Evolutionary conservation across 768 basidiomycete genomes (phyloP).

Genomic region (Rhizopogon salebrosus): DNA sequence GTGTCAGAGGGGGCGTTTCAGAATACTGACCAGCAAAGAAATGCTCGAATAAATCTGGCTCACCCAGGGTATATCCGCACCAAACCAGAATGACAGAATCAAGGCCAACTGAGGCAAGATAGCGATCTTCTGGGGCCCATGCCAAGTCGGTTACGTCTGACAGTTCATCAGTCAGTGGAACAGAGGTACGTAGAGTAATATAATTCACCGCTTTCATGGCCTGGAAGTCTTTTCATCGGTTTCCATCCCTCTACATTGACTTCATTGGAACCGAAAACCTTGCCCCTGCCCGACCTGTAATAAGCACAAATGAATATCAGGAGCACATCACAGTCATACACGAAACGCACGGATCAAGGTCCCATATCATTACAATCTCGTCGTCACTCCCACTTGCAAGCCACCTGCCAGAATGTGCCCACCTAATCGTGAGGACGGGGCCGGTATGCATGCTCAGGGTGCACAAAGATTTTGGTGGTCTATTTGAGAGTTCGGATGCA

Average conservation of each 20-base stretch:
- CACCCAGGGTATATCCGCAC: slow-evolving; percentile 90
- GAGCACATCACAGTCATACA: not conserved
- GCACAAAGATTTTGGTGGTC: slow-evolving; percentile 81
- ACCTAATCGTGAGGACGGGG: slow-evolving; percentile 84
- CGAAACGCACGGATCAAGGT: slow-evolving; percentile 80
- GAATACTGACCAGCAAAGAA: not conserved
- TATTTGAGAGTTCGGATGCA: slow-evolving; percentile 58
- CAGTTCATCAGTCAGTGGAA: slow-evolving; percentile 5
- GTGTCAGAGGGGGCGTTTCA: not conserved
- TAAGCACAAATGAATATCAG: slow-evolving; percentile 1
- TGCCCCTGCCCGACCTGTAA: slow-evolving; percentile 69
- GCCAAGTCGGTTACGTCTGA: slow-evolving; percentile 92
- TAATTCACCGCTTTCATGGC: slow-evolving; percentile 85
- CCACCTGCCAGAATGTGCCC: slow-evolving; percentile 92
- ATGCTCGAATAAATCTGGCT: slow-evolving; percentile 14
- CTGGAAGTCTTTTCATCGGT: slow-evolving; percentile 83
- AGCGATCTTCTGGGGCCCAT: slow-evolving; percentile 91
- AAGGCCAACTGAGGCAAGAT: slow-evolving; percentile 88
- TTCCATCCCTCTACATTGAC: slow-evolving; percentile 98
- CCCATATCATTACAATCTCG: slow-evolving; percentile 94
- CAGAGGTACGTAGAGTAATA: not conserved
- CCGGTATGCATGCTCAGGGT: slow-evolving; percentile 94
- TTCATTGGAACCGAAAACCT: slow-evolving; percentile 92
- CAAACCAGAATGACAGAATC: slow-evolving; percentile 91
- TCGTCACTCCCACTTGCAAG: slow-evolving; percentile 97